Conservation (phyloP, 768 basidiomycete species). For the Suillus cothurnatus region DNA sequence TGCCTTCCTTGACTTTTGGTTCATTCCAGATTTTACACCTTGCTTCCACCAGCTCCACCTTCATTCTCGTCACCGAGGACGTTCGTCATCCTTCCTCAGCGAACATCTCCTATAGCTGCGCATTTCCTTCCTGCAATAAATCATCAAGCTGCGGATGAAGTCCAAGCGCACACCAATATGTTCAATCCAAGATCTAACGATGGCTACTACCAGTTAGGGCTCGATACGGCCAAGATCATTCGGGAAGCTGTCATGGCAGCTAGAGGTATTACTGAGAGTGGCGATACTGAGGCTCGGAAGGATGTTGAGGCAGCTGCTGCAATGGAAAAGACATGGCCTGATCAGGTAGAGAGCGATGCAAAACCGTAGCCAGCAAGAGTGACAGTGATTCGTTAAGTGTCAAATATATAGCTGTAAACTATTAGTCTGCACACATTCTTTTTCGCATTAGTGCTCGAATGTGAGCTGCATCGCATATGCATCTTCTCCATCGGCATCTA, state of each 20-base stretch:
- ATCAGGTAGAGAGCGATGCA: background rate
- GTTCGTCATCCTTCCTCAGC: constrained; percentile 74
- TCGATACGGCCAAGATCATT: constrained; percentile 63
- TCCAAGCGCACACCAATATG: constrained; percentile 88
- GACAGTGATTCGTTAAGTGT: constrained; percentile 14
- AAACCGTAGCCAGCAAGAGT: constrained; percentile 7
- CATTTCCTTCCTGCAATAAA: constrained; percentile 72
- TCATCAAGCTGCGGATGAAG: constrained; percentile 68
- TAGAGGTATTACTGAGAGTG: constrained; percentile 22
- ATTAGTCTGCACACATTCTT: background rate
- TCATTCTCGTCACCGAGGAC: constrained; percentile 58
- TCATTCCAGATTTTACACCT: constrained; percentile 71
- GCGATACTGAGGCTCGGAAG: constrained; percentile 9
- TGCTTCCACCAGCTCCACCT: constrained; percentile 71
- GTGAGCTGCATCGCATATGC: constrained; percentile 88
- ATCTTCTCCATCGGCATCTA: constrained; percentile 95
- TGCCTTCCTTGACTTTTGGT: constrained; percentile 3
- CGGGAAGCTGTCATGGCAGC: constrained; percentile 51
- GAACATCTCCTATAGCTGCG: constrained; percentile 45
- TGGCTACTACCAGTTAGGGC: constrained; percentile 86
- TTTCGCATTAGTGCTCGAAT: constrained; percentile 39
- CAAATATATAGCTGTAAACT: constrained; percentile 13
- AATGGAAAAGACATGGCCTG: constrained; percentile 9
- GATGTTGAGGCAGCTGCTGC: constrained; percentile 12
- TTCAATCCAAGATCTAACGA: constrained; percentile 82